Evolutionary conservation across 805 yeast species (phyloP), one percentile per base, ranked within the genome.

Genomic region (Schizosaccharomyces cryophilus): DNA sequence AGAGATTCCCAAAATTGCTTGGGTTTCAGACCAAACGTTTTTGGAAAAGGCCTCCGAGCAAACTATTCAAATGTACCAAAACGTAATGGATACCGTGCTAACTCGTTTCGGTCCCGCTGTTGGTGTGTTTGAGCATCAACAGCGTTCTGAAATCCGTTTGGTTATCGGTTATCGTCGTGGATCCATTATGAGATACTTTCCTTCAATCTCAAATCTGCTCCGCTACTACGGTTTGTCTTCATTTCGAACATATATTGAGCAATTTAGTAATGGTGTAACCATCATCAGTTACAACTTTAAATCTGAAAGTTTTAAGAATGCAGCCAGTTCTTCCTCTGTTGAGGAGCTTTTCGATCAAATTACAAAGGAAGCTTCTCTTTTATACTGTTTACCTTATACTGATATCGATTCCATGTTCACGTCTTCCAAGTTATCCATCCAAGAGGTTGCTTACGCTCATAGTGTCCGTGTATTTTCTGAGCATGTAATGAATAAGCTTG

Each of bases 391-490:
- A 66, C 98, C 98, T 60, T 82, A 85, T 71, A 86, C 87, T 68
- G 77, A 80, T 66, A 90, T 89, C 76, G 82, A 82, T 66, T 77
- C 78, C 61, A 77, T 82, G 62, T 89, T 89, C 69, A 81, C 84
- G 64, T 71, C 75, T 60, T 84, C 90, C 61, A 82, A 81, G 65
- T 78, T 90, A 72, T 88, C 96, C 1, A 81, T 94, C 66, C 97
- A 90, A 73, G 98, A 93, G 73, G 81, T 89, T 58, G 83, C 88
- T 62, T 93, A 93, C 70, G 94, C 96, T 56, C 97, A 90, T 71
- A 84, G 88, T 71, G 95, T 90, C 67, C 84, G 85, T 56, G 85
- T 87, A 64, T 90, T 93, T 70, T 95, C 87, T 60, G 84, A 95
- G 42, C 97, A 93, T 73, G 93, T 90, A 74, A 78, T 90, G 72